Percentiles rank a stretch among this genome's conserved stretches.
These are phyloP conservation scores for Trichoderma atroviride DNA, from an alignment of 2,329 filamentous ascomycete genomes.

Conservation along the genomic window DNA sequence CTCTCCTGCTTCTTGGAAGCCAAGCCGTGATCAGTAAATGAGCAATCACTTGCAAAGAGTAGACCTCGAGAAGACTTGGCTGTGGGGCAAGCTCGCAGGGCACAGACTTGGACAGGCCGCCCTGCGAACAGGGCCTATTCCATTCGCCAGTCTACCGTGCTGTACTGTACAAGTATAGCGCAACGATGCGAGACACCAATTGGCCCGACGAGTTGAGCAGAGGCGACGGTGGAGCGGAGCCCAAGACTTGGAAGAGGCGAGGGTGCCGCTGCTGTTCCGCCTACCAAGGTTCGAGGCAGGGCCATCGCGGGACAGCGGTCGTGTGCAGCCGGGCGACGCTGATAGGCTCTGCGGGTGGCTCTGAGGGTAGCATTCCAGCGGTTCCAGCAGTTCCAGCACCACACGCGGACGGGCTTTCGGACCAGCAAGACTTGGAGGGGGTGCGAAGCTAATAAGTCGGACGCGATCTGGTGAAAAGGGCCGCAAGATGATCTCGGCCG, in stretches of 20 bases:
- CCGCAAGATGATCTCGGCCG: slow-evolving; percentile 23
- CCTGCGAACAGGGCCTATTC: slow-evolving; percentile 14
- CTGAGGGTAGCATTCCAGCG: neutral
- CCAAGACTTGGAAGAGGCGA: neutral
- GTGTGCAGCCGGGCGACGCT: slow-evolving; percentile 17
- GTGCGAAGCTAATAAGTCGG: slow-evolving; percentile 3
- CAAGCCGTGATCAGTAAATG: neutral
- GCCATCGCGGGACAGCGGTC: slow-evolving; percentile 4
- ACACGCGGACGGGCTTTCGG: neutral
- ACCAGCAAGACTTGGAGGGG: neutral
- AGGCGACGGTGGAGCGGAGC: neutral
- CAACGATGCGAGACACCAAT: neutral
- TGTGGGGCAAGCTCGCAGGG: neutral
- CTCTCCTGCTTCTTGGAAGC: neutral
- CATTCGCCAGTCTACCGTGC: neutral
- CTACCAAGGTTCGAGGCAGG: neutral
- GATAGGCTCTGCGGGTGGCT: slow-evolving; percentile 2
- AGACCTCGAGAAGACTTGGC: neutral
- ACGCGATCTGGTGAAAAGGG: neutral
- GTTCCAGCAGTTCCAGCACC: neutral
- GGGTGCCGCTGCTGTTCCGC: neutral
- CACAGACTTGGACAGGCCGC: neutral
- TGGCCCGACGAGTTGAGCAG: neutral
- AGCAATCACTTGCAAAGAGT: neutral
- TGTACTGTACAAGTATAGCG: neutral